Conservation (phyloP, 345 rosid species). For the Kandelia obovata region DNA sequence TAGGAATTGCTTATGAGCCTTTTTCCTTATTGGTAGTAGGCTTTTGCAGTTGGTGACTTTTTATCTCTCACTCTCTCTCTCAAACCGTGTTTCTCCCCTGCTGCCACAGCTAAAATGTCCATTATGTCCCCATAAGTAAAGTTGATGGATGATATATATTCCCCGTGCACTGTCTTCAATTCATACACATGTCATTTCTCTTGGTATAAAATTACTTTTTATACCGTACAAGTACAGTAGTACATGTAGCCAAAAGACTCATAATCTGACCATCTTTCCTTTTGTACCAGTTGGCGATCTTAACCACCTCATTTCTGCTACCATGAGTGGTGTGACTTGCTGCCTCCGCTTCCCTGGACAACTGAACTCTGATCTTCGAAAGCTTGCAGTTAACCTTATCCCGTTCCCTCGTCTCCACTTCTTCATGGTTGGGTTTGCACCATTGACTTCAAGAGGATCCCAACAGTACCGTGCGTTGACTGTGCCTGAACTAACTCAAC, state of each 20-base stretch:
- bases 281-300: conserved; percentile 1
- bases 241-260: background rate
- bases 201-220: too few relatives aligned
- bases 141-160: too few relatives aligned
- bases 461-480: conserved; percentile 1
- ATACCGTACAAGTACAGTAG: too few relatives aligned
- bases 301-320: conserved; percentile 7
- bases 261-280: background rate
- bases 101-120: too few relatives aligned
- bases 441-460: conserved; percentile 1
- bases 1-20: background rate
- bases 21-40: background rate
- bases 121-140: too few relatives aligned
- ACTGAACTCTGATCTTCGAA: conserved; percentile 5
- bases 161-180: too few relatives aligned
- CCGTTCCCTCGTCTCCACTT: conserved; percentile 6
- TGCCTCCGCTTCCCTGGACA: conserved; percentile 9
- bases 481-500: conserved; percentile 1
- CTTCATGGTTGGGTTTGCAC: conserved; percentile 6
- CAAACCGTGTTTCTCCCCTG: too few relatives aligned
- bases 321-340: conserved; percentile 9
- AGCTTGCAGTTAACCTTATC: background rate
- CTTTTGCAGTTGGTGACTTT: background rate
- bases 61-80: background rate
- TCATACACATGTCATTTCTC: too few relatives aligned